These are phyloP conservation scores for Chlamydomonas schloesseri DNA, from an alignment of 139 green algal genomes.

Conservation along the genomic window DNA sequence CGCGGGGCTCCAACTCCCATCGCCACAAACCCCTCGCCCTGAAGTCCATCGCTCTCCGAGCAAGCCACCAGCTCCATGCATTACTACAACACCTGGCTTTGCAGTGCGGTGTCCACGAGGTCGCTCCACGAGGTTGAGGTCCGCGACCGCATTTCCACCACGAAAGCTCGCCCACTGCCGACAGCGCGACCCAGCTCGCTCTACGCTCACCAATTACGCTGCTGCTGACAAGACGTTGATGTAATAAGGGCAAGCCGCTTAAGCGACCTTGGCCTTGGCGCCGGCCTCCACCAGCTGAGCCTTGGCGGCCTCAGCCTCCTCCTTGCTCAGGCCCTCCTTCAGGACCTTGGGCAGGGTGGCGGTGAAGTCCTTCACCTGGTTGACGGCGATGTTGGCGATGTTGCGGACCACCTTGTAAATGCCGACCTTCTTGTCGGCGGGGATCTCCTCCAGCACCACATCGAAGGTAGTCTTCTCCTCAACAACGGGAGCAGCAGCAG, in stretches of 20 bases:
- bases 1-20: too few relatives aligned
- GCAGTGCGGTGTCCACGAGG: too few relatives aligned
- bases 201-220: too few relatives aligned
- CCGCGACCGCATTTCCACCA: too few relatives aligned
- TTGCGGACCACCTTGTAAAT: slow-evolving; percentile 67
- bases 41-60: too few relatives aligned
- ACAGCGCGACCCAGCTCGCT: too few relatives aligned
- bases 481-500: slow-evolving; percentile 61
- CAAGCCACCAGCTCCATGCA: too few relatives aligned
- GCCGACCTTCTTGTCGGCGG: slow-evolving; percentile 72
- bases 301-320: slow-evolving; percentile 55
- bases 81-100: too few relatives aligned
- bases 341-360: slow-evolving; percentile 61
- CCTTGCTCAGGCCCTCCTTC: slow-evolving; percentile 62
- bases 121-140: too few relatives aligned
- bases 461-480: slow-evolving; percentile 81
- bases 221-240: too few relatives aligned
- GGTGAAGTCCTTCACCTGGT: slow-evolving; percentile 68
- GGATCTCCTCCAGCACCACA: slow-evolving; percentile 70
- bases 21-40: too few relatives aligned
- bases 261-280: slow-evolving; percentile 55
- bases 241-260: neutral
- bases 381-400: slow-evolving; percentile 62
- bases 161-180: too few relatives aligned
- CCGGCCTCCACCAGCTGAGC: slow-evolving; percentile 49